These are phyloP conservation scores for Lachnellula hyalina DNA, from an alignment of 2,329 filamentous ascomycete species.

Conservation along the genomic window DNA sequence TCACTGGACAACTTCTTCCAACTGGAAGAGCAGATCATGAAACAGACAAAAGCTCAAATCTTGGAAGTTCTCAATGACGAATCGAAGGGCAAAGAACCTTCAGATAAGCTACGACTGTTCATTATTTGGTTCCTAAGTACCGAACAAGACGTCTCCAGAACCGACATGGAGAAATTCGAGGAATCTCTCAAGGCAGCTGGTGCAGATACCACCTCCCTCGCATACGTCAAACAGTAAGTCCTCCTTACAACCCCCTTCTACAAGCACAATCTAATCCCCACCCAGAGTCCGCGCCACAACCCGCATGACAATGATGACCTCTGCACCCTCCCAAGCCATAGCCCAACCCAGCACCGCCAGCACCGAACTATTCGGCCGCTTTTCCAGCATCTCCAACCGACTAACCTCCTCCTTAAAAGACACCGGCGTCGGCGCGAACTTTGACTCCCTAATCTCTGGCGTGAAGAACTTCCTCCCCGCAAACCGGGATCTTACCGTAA, in stretches of 20 bases:
- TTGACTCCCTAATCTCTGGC: conserved; percentile 89
- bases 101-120: conserved; percentile 89
- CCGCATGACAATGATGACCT: conserved; percentile 96
- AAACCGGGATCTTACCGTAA: conserved; percentile 92
- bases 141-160: conserved; percentile 77
- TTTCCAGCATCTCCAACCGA: conserved; percentile 85
- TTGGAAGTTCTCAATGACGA: conserved; percentile 78
- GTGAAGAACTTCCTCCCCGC: conserved; percentile 98
- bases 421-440: conserved; percentile 76
- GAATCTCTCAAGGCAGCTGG: conserved; percentile 73
- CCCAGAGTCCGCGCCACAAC: conserved; percentile 81
- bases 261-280: conserved; percentile 15
- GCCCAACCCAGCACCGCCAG: conserved; percentile 51
- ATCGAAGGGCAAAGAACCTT: conserved; percentile 74
- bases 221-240: conserved; percentile 79
- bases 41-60: conserved; percentile 84
- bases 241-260: not conserved
- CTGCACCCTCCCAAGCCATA: conserved; percentile 58
- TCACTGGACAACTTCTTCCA: conserved; percentile 97
- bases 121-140: conserved; percentile 97
- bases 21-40: conserved; percentile 85
- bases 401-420: conserved; percentile 94
- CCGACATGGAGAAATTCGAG: conserved; percentile 81
- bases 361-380: conserved; percentile 83
- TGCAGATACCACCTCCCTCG: conserved; percentile 69